These are phyloP conservation scores for Grosmannia serpens DNA, from an alignment of 2,329 filamentous ascomycete genomes.

Conservation along the genomic window DNA sequence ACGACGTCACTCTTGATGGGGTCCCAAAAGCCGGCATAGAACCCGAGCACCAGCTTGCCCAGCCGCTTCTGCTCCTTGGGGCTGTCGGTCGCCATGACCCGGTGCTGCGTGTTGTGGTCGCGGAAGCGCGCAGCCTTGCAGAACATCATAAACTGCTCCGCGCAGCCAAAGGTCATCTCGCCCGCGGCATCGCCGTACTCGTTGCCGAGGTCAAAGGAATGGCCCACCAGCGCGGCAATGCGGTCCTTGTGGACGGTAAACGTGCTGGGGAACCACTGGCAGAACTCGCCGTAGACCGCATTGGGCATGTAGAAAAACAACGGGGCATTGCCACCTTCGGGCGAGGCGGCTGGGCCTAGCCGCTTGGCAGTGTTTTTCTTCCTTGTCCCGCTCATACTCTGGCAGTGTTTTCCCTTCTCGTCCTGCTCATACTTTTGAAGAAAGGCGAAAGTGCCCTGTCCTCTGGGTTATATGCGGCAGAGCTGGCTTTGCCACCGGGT, in stretches of 20 bases:
- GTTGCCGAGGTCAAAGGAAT: conserved; percentile 5
- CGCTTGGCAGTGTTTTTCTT: too few relatives aligned
- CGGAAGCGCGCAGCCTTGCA: conserved; percentile 24
- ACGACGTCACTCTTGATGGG: conserved; percentile 25
- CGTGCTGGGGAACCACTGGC: conserved; percentile 20
- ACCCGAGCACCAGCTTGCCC: neutral
- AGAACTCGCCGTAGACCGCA: conserved; percentile 20
- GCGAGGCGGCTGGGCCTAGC: too few relatives aligned
- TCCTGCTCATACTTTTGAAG: too few relatives aligned
- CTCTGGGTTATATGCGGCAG: too few relatives aligned
- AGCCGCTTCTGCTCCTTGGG: conserved; percentile 5
- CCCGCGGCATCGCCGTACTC: neutral
- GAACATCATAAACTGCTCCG: conserved; percentile 30
- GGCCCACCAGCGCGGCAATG: conserved; percentile 19
- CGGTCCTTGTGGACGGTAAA: conserved; percentile 17
- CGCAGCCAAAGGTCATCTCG: conserved; percentile 20
- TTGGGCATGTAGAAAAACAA: conserved; percentile 21
- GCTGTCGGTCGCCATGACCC: neutral
- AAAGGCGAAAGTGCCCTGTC: too few relatives aligned
- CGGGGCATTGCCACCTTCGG: too few relatives aligned
- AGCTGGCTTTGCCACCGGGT: too few relatives aligned
- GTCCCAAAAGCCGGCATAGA: conserved; percentile 1
- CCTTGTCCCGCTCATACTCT: too few relatives aligned
- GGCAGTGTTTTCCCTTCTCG: too few relatives aligned
- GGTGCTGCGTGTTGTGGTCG: conserved; percentile 21